Evolutionary conservation across 2,329 filamentous ascomycete species (phyloP).

Genomic region (Ceratocystis ficicola): DNA sequence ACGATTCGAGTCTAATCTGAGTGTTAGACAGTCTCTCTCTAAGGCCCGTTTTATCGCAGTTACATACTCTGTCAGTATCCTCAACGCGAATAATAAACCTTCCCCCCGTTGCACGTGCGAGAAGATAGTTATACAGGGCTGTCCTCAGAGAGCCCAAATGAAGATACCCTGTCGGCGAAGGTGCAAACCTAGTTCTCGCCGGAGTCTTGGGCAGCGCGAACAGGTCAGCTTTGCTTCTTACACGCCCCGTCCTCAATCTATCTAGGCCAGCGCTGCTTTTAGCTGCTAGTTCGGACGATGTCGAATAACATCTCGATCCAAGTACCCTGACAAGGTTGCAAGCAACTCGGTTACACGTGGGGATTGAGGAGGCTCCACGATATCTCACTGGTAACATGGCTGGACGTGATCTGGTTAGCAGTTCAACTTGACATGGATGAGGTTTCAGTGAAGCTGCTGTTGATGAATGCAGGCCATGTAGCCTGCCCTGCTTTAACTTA

Average conservation of each 20-base stretch:
- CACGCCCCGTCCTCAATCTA: constrained; percentile 10
- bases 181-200: constrained; percentile 62
- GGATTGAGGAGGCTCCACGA: neutral
- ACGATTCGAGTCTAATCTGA: constrained; percentile 62
- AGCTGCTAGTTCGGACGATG: neutral
- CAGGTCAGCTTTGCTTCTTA: constrained; percentile 5
- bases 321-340: neutral
- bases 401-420: neutral
- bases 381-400: neutral
- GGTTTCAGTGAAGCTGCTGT: too few relatives aligned
- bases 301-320: constrained; percentile 12
- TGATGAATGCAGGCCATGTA: neutral
- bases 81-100: constrained; percentile 87
- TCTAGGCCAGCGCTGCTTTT: constrained; percentile 8
- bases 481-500: neutral
- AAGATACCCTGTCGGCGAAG: constrained; percentile 86
- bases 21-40: constrained; percentile 12
- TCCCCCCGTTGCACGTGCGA: constrained; percentile 77
- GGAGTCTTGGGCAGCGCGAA: constrained; percentile 41
- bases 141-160: constrained; percentile 87
- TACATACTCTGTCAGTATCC: constrained; percentile 76
- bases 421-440: neutral
- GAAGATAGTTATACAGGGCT: constrained; percentile 86
- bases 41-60: constrained; percentile 21
- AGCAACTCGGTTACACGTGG: neutral